A percentile compares a stretch with the other conserved stretches of the same genome.
phyloP scores from a whole-genome alignment of 1,284 basidiomycete species.

The Stygiomarasmius scandens region DNA sequence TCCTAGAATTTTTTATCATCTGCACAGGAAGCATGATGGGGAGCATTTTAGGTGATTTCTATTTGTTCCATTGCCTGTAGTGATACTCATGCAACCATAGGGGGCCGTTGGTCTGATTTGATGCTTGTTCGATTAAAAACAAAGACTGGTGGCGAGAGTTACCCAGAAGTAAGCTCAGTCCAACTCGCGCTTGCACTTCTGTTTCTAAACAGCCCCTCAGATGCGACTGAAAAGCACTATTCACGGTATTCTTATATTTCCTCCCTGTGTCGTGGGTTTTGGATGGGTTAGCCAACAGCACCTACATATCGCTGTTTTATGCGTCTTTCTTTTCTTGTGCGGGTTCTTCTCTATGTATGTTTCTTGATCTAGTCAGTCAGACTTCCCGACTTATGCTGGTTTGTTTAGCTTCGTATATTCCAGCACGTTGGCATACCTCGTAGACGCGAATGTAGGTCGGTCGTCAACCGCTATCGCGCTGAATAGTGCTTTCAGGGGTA shows the following conservation, averaged over 20 bases:
- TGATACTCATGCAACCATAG: no score
- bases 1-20: background rate
- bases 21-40: constrained; percentile 64
- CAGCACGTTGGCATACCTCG: constrained; percentile 73
- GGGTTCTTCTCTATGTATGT: constrained; percentile 76
- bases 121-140: constrained; percentile 58
- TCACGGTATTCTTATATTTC: constrained; percentile 56
- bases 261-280: constrained; percentile 66
- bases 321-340: constrained; percentile 62
- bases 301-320: constrained; percentile 63
- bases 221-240: constrained; percentile 76
- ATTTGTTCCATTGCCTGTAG: no score
- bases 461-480: constrained; percentile 70
- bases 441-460: constrained; percentile 77
- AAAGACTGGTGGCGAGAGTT: constrained; percentile 60
- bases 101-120: constrained; percentile 79
- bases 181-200: background rate
- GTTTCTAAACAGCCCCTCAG: constrained; percentile 34
- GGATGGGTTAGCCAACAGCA: constrained; percentile 77
- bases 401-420: constrained; percentile 65
- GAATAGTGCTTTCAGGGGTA: constrained; percentile 75
- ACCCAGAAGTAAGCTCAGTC: constrained; percentile 61
- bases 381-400: constrained; percentile 4
- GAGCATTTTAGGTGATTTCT: constrained; percentile 57
- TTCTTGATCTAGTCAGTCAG: no score